Evolutionary conservation across 108 stramenopile genomes (phyloP).

Genomic region (Halocafeteria seosinensis): DNA sequence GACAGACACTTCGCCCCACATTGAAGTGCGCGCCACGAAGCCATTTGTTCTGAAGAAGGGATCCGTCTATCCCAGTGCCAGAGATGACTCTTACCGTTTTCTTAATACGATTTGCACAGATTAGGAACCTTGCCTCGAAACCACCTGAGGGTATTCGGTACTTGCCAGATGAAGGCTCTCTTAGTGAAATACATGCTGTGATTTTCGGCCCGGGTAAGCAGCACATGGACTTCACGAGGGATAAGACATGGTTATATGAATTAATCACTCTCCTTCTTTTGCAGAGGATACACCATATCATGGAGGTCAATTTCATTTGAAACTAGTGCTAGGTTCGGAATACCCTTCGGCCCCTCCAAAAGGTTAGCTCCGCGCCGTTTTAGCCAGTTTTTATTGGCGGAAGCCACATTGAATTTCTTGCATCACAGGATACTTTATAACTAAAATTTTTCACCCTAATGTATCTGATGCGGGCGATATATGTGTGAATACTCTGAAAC

Average conservation of each 20-base stretch:
- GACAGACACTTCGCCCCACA: neutral
- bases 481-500: constrained; percentile 94
- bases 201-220: constrained; percentile 59
- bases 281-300: constrained; percentile 78
- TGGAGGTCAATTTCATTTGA: constrained; percentile 69
- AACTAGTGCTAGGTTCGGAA: constrained; percentile 50
- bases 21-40: neutral
- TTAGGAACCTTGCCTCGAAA: neutral
- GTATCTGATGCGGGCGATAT: constrained; percentile 80
- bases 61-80: neutral
- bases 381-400: no score
- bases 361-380: no score
- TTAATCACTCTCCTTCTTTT: neutral
- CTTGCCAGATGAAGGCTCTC: constrained; percentile 41
- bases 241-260: neutral
- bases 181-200: constrained; percentile 54
- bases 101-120: neutral
- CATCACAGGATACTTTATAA: constrained; percentile 79
- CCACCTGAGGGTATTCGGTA: constrained; percentile 65
- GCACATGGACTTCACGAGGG: neutral
- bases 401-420: no score
- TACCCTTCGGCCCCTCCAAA: constrained; percentile 66
- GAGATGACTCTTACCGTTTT: neutral
- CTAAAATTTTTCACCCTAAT: constrained; percentile 96
- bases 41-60: neutral